Evolutionary conservation across 306 rosid genomes (phyloP).

Genomic region (Lablab purpureus): DNA sequence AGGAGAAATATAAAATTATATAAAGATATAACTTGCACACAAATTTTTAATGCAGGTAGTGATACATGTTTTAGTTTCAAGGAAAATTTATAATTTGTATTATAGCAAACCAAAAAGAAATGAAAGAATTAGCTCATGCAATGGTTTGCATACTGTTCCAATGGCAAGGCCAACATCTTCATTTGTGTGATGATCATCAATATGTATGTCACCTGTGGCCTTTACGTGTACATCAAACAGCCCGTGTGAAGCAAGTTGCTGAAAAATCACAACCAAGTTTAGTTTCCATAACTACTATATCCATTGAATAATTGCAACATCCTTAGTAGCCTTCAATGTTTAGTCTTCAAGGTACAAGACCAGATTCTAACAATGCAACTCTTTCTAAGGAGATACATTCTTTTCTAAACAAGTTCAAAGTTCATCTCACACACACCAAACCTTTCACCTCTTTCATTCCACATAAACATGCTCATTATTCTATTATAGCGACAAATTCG

Average conservation of each 20-base stretch:
- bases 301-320: neutral
- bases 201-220: constrained; percentile 87
- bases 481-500: neutral
- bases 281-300: neutral
- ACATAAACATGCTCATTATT: neutral
- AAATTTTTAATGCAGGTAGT: constrained; percentile 10
- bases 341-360: constrained; percentile 22
- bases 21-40: constrained; percentile 16
- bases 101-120: constrained; percentile 25
- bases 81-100: neutral
- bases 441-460: constrained; percentile 17
- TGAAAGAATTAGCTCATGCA: constrained; percentile 33
- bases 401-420: neutral
- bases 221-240: constrained; percentile 79
- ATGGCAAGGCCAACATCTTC: constrained; percentile 94
- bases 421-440: constrained; percentile 31
- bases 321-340: constrained; percentile 10
- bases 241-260: constrained; percentile 98
- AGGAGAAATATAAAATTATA: neutral
- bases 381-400: neutral
- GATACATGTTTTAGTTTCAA: neutral
- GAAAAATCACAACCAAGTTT: constrained; percentile 42
- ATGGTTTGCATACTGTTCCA: constrained; percentile 73
- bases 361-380: constrained; percentile 23
- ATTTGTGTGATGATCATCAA: constrained; percentile 94